Evolutionary conservation across 306 rosid genomes (phyloP).

Genomic region (Fragaria ananassa): DNA sequence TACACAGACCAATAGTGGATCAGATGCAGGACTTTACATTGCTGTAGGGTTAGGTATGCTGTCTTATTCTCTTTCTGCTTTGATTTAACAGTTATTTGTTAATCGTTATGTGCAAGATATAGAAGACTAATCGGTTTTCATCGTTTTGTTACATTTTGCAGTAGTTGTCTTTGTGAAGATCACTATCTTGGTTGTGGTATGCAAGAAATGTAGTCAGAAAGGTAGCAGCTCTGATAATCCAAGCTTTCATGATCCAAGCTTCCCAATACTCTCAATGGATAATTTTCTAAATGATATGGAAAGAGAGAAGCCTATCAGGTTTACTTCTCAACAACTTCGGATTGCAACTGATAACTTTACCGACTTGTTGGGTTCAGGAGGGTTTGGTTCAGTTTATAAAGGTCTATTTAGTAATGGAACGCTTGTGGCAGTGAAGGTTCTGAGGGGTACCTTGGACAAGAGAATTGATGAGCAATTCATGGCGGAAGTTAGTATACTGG

Average conservation of each 20-base stretch:
- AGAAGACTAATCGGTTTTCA: not conserved
- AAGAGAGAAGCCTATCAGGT: slow-evolving; percentile 40
- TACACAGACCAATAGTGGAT: not conserved
- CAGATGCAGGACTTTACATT: not conserved
- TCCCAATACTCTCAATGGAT: slow-evolving; percentile 28
- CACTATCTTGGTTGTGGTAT: slow-evolving; percentile 7
- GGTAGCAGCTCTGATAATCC: not conserved
- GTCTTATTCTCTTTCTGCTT: not conserved
- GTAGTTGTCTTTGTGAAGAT: slow-evolving; percentile 20
- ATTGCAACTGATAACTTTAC: not conserved
- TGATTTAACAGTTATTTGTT: not conserved
- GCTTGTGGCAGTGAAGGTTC: slow-evolving; percentile 44
- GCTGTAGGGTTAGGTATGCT: not conserved
- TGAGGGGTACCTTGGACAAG: slow-evolving; percentile 20
- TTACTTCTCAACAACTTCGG: not conserved
- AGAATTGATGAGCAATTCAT: slow-evolving; percentile 37
- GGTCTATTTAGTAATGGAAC: slow-evolving; percentile 34
- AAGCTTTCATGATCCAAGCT: not conserved
- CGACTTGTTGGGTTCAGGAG: slow-evolving; percentile 34
- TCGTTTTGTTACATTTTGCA: slow-evolving; percentile 16
- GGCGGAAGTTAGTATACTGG: slow-evolving; percentile 33
- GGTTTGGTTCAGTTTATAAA: slow-evolving; percentile 40
- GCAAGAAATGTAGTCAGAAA: not conserved
- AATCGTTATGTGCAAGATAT: too few species aligned
- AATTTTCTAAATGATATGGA: slow-evolving; percentile 39